A percentile compares a stretch with the other conserved stretches of the same genome.
Evolutionary conservation across 1,284 basidiomycete genomes (phyloP).

Genomic region (Macrocystidia cucumis): DNA sequence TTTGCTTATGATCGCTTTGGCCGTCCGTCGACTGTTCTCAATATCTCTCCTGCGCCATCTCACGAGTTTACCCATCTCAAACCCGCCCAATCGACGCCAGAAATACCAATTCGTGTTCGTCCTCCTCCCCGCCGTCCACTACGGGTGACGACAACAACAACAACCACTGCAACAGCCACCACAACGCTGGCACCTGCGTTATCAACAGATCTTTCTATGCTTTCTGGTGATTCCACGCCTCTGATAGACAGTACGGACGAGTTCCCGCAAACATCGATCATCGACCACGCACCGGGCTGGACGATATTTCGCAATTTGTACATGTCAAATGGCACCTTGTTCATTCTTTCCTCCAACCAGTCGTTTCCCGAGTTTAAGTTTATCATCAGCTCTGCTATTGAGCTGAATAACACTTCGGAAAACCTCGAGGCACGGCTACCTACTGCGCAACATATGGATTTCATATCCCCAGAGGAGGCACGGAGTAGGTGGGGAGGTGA

Average conservation of each 20-base stretch:
- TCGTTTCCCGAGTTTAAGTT: slow-evolving; percentile 54
- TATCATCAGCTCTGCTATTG: slow-evolving; percentile 65
- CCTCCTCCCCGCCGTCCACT: slow-evolving; percentile 8
- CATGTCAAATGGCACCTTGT: slow-evolving; percentile 71
- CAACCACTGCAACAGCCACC: no score
- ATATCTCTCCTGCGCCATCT: no score
- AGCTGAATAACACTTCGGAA: slow-evolving; percentile 51
- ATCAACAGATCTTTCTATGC: no score
- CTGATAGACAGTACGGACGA: no score
- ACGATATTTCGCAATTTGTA: slow-evolving; percentile 75
- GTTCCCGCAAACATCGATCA: slow-evolving; percentile 43
- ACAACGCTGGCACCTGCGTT: no score
- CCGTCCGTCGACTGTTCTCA: no score
- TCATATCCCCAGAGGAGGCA: slow-evolving; percentile 57
- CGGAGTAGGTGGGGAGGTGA: slow-evolving; percentile 47
- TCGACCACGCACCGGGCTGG: slow-evolving; percentile 72
- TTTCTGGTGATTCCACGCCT: no score
- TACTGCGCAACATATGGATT: slow-evolving; percentile 49
- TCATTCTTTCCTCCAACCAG: slow-evolving; percentile 43
- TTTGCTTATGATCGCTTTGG: no score
- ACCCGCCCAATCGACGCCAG: no score
- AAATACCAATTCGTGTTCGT: no score
- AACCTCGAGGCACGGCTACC: slow-evolving; percentile 63
- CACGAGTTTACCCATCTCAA: no score
- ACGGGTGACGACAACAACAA: slow-evolving; percentile 6